phyloP scores from a whole-genome alignment of 129 eudicot species.

The Kitagawia praeruptora region DNA sequence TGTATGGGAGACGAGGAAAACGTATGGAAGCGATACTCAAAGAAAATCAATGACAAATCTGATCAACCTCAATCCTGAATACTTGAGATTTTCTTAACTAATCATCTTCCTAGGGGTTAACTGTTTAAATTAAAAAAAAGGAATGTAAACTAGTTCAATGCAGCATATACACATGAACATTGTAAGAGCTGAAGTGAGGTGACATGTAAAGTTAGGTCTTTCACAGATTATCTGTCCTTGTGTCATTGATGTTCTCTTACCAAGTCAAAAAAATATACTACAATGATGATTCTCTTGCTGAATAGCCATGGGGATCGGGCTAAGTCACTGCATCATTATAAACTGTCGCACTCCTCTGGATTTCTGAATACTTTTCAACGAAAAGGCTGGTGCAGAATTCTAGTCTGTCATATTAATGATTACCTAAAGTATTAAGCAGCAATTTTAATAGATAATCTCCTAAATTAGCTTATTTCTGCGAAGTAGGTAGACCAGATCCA shows the following conservation, averaged over 20 bases:
- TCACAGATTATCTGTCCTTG: neutral
- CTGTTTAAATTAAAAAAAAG: neutral
- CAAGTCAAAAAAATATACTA: neutral
- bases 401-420: neutral
- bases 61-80: neutral
- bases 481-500: neutral
- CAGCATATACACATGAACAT: neutral
- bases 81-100: neutral
- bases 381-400: neutral
- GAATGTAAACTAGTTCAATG: neutral
- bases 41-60: neutral
- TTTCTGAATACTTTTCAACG: neutral
- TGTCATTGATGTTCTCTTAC: neutral
- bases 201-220: neutral
- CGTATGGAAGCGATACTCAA: neutral
- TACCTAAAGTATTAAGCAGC: neutral
- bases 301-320: neutral
- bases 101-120: neutral
- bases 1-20: neutral
- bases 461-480: neutral
- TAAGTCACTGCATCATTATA: slow-evolving; percentile 3
- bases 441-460: neutral
- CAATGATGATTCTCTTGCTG: neutral
- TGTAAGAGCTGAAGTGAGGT: neutral
- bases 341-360: neutral